These are phyloP conservation scores for Nicotiana tabacum DNA, from an alignment of 257 asterid genomes.

Conservation along the genomic window DNA sequence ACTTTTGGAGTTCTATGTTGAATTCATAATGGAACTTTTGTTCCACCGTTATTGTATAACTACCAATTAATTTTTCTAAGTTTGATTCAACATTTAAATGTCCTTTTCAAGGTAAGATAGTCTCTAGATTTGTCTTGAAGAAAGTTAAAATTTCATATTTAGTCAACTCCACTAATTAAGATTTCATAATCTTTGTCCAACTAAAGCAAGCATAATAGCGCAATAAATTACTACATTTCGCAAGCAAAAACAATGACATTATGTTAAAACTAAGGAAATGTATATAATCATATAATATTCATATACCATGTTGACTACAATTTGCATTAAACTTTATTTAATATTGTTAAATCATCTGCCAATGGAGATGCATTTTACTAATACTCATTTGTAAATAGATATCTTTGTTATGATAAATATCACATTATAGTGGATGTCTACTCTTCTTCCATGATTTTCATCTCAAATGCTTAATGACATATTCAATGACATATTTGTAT, in stretches of 20 bases:
- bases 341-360: too few relatives aligned
- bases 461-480: too few relatives aligned
- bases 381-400: too few relatives aligned
- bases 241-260: background rate
- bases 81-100: background rate
- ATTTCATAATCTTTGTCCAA: constrained; percentile 6
- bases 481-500: too few relatives aligned
- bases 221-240: background rate
- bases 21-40: background rate
- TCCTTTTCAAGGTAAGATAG: background rate
- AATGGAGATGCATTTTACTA: too few relatives aligned
- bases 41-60: background rate
- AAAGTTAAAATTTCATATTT: background rate
- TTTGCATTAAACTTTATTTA: too few relatives aligned
- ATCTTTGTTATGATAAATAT: too few relatives aligned
- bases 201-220: background rate
- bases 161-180: constrained; percentile 5
- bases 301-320: too few relatives aligned
- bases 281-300: too few relatives aligned
- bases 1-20: background rate
- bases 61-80: background rate
- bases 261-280: too few relatives aligned
- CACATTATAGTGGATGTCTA: too few relatives aligned
- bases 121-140: background rate
- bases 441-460: too few relatives aligned